Evolutionary conservation across 257 asterid species (phyloP), one percentile per base, ranked within the genome.

Genomic region (Buddleja alternifolia): DNA sequence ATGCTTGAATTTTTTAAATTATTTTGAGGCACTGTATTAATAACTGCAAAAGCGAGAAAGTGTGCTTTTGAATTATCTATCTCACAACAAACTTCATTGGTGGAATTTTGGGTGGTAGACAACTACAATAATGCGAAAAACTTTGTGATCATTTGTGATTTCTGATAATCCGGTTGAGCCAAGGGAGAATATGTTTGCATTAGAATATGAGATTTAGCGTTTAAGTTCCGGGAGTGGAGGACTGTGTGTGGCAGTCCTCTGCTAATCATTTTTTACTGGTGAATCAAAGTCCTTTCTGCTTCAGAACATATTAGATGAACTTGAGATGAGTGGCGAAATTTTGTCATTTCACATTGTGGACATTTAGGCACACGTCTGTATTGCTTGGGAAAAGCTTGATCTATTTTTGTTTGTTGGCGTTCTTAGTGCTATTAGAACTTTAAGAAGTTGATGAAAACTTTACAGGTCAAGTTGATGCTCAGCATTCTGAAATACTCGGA

Each of bases 351-450:
- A 11, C n/a, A 23, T 29, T 45, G 8, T 44, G 16, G 5, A 40
- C 32, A 21, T 15, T 11, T 2, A 32, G 12, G 11, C 4, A 15
- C 21, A 23, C n/a, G 5, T 29, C 4, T 34, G 39, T 36, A 37
- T 51, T 37, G 41, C 48, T 20, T 39, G 20, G 63, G n/a, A 66
- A 51, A 34, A 39, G n/a, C 52, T 37, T 32, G 41, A 25, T 57
- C 39, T 50, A 16, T 24, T 36, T 4, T 48, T 23, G 3, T 60
- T 21, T n/a, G 42, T 25, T n/a, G 42, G 32, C 47, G 23, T 48
- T 19, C 11, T 60, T 17, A 41, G 60, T 70, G 7, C 51, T 8
- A 0, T 32, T 50, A 34, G 25, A 2, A 25, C 36, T 46, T 47
- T 66, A 45, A 58, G 39, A 3, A 11, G 50, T 69, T 4, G 10